Base-by-base conservation (phyloP, 306 rosid species). In the Ceratonia siliqua region DNA sequence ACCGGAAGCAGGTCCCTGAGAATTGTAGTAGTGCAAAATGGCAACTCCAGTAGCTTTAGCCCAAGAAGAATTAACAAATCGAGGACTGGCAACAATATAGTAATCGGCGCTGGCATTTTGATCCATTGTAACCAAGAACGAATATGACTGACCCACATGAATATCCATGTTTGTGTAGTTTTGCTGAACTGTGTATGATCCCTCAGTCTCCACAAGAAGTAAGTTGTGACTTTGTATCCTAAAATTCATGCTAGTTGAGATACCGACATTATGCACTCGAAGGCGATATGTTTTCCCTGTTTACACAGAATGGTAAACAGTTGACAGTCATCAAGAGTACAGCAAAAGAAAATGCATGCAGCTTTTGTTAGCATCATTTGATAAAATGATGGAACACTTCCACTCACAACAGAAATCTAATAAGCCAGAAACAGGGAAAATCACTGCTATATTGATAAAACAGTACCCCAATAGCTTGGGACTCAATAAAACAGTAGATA, bases 101-200 rank as follows among this genome's bases (percentile, higher is more conserved):
- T 92, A 92, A 82, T 92, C 96, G 55, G 79, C 79, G 78, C 82
- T 87, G 76, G 91, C 90, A 76, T 89, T 89, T 85, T 92, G 97
- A 85, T 92, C 97, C 97, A 86, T 89, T 18, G 97, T 88, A 43
- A 92, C 93, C 85, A 92, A 82, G 87, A 92, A 89, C 21, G 97
- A 92, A 70, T 86, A 92, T 8, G 97, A 92, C 85, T 89, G 96
- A 63, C 97, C 97, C 49, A 92, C 96, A 41, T 92, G 97, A 74
- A 92, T 83, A 79, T 92, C 93, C 93, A 92, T 84, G 84, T 81
- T 83, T 33, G 88, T 68, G 66, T 89, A 88, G 81, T 80, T 89
- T 71, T 89, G 96, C 80, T 92, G 96, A 41, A 89, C 84, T 4
- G 97, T 87, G 82, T 92, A 89, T 54, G 96, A 89, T 57, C 97